Percentiles rank a stretch among this genome's conserved stretches.
Evolutionary conservation across 306 rosid genomes (phyloP).

Genomic region (Prunus campanulata): DNA sequence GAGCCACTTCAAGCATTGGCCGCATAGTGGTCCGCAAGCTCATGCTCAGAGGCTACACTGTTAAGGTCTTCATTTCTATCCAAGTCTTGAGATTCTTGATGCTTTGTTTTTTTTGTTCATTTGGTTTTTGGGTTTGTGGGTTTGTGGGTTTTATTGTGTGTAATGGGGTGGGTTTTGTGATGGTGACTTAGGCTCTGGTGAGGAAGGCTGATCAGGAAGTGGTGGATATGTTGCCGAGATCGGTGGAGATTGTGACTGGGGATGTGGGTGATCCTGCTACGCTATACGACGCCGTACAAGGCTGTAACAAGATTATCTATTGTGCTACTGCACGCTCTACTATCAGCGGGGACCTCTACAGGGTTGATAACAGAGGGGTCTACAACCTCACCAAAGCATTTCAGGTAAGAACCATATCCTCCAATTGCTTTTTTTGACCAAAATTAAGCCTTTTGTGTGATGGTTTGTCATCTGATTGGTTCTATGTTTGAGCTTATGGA

Average conservation of each 20-base stretch:
- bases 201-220: conserved; percentile 71
- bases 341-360: conserved; percentile 77
- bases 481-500: background rate
- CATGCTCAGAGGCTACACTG: conserved; percentile 85
- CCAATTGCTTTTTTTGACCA: background rate
- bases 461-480: background rate
- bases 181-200: conserved; percentile 64
- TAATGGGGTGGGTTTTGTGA: background rate
- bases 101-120: background rate
- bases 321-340: conserved; percentile 96
- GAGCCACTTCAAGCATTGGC: conserved; percentile 89
- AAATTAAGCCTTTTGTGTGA: background rate
- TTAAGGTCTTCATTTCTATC: conserved; percentile 47
- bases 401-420: conserved; percentile 52
- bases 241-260: conserved; percentile 74
- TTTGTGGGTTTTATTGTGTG: background rate
- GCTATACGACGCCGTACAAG: conserved; percentile 62
- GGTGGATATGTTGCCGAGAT: conserved; percentile 79
- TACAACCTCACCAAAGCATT: conserved; percentile 84
- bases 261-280: conserved; percentile 88
- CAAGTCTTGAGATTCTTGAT: background rate
- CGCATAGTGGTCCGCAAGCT: conserved; percentile 90
- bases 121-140: background rate
- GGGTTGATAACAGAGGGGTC: conserved; percentile 89
- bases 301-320: conserved; percentile 80